phyloP scores from a whole-genome alignment of 371 early-diverging fungal genomes.

The Basidiobolus meristosporus region DNA sequence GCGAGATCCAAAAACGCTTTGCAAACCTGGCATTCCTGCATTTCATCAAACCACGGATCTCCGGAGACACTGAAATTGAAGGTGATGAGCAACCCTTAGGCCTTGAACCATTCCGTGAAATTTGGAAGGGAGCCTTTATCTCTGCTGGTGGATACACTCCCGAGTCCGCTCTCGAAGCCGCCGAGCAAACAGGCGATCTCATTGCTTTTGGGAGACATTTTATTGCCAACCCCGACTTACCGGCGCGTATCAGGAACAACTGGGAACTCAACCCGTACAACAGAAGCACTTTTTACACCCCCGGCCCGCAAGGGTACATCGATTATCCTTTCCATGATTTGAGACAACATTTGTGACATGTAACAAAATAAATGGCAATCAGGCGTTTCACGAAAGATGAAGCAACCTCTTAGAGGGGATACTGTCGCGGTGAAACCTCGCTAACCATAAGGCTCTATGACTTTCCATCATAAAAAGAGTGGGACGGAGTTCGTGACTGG shows the following conservation, averaged over 20 bases:
- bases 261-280: slow-evolving; percentile 1
- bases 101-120: too few species aligned
- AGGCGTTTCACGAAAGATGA: too few species aligned
- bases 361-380: too few species aligned
- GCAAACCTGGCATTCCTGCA: slow-evolving; percentile 31
- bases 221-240: slow-evolving; percentile 7
- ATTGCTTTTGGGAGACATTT: slow-evolving; percentile 6
- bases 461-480: too few species aligned
- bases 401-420: too few species aligned
- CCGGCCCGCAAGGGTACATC: neutral
- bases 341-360: too few species aligned
- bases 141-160: slow-evolving; percentile 44
- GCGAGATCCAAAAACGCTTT: slow-evolving; percentile 33
- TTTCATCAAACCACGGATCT: slow-evolving; percentile 30
- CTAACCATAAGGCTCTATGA: too few species aligned
- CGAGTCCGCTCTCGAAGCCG: slow-evolving; percentile 11
- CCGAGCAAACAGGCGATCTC: slow-evolving; percentile 6
- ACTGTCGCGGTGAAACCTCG: too few species aligned
- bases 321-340: neutral
- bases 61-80: slow-evolving; percentile 27
- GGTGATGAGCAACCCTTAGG: too few species aligned
- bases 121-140: slow-evolving; percentile 33
- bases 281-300: neutral
- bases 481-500: too few species aligned
- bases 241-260: neutral